A percentile compares a stretch with the other conserved stretches of the same genome.
Evolutionary conservation across 331 rosid species (phyloP).

Genomic region (Erythrophleum ivorense): DNA sequence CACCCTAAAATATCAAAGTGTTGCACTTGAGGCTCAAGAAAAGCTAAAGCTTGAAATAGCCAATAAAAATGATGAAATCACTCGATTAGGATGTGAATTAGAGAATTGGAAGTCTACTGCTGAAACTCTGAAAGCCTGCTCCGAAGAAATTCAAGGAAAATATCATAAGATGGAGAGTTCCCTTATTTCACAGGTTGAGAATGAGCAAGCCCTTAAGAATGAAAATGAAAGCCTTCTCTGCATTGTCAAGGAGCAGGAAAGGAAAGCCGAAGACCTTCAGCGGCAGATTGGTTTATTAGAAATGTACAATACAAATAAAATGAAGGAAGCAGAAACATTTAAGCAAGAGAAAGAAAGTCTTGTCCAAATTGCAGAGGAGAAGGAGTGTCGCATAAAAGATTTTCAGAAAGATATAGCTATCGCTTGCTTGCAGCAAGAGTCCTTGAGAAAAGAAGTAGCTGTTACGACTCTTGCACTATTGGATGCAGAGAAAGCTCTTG

Average conservation of each 20-base stretch:
- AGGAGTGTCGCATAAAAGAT: conserved; percentile 52
- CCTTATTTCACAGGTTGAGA: conserved; percentile 44
- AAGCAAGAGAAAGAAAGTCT: conserved; percentile 47
- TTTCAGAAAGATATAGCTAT: conserved; percentile 46
- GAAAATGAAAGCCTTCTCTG: conserved; percentile 51
- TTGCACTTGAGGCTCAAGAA: conserved; percentile 46
- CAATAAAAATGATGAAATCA: conserved; percentile 47
- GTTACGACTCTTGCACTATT: conserved; percentile 46
- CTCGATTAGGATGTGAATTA: conserved; percentile 45
- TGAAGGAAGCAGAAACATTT: conserved; percentile 46
- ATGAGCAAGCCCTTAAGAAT: conserved; percentile 45
- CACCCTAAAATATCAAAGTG: conserved; percentile 40
- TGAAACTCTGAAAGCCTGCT: conserved; percentile 42
- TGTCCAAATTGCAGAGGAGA: conserved; percentile 46
- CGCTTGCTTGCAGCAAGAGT: conserved; percentile 50
- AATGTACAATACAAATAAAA: conserved; percentile 41
- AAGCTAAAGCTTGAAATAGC: conserved; percentile 49
- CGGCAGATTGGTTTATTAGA: conserved; percentile 50
- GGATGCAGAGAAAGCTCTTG: conserved; percentile 49
- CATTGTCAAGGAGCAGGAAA: conserved; percentile 46
- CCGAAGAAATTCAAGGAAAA: conserved; percentile 53
- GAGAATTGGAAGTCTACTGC: conserved; percentile 51
- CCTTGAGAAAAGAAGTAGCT: conserved; percentile 53
- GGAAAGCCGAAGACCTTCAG: conserved; percentile 47
- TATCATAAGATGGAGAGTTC: conserved; percentile 53